These are phyloP conservation scores for Torulaspora gathmanii DNA, from an alignment of 805 yeast species.

Conservation along the genomic window DNA sequence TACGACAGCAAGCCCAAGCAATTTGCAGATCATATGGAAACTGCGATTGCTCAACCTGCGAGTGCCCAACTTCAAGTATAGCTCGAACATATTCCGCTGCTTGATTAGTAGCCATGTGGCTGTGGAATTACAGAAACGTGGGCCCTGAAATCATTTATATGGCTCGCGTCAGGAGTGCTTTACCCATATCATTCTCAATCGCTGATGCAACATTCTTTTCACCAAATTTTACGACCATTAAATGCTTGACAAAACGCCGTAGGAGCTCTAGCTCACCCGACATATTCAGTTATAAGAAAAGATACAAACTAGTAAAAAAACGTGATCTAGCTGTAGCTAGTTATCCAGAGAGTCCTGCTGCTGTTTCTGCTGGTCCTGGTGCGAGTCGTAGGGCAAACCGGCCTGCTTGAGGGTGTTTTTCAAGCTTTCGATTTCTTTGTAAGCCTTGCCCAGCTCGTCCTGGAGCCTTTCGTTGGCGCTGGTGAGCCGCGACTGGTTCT, in stretches of 20 bases:
- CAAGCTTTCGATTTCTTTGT: slow-evolving; percentile 85
- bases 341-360: background rate
- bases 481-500: slow-evolving; percentile 79
- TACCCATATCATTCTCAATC: too few relatives aligned
- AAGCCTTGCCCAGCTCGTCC: slow-evolving; percentile 83
- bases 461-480: slow-evolving; percentile 84
- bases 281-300: too few relatives aligned
- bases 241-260: too few relatives aligned
- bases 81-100: background rate
- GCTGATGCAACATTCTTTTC: too few relatives aligned
- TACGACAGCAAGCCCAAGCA: background rate
- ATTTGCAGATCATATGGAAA: background rate
- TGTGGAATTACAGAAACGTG: background rate
- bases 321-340: background rate
- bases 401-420: slow-evolving; percentile 36
- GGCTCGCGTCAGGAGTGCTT: background rate
- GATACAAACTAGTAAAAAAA: too few relatives aligned
- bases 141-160: background rate
- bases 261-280: background rate
- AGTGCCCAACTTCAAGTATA: background rate
- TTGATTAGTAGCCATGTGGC: too few relatives aligned
- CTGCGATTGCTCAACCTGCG: background rate
- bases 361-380: slow-evolving; percentile 1
- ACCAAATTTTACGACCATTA: too few relatives aligned
- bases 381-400: slow-evolving; percentile 4